Evolutionary conservation across 2,329 filamentous ascomycete genomes (phyloP).

Genomic region (Botrytis deweyae): DNA sequence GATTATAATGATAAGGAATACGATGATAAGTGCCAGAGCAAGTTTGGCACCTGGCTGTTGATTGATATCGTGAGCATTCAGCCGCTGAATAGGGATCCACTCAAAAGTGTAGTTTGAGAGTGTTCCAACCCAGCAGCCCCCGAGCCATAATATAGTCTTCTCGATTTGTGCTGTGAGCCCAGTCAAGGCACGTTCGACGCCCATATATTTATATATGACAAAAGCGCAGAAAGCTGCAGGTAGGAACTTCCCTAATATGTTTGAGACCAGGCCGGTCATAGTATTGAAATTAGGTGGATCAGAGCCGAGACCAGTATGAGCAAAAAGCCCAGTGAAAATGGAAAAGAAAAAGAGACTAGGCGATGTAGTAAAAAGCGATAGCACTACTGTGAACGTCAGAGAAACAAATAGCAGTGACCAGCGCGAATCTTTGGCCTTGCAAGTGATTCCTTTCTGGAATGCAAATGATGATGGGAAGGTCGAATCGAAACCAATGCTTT

Average conservation of each 20-base stretch:
- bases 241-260: slow-evolving; percentile 76
- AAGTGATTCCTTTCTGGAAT: slow-evolving; percentile 66
- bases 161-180: slow-evolving; percentile 81
- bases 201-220: slow-evolving; percentile 84
- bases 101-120: slow-evolving; percentile 95
- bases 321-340: slow-evolving; percentile 78
- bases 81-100: slow-evolving; percentile 85
- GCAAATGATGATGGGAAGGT: slow-evolving; percentile 86
- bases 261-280: slow-evolving; percentile 71
- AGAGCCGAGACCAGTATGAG: slow-evolving; percentile 84
- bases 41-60: slow-evolving; percentile 86
- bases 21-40: slow-evolving; percentile 75
- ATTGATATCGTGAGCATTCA: slow-evolving; percentile 86
- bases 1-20: slow-evolving; percentile 66
- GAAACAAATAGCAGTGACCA: slow-evolving; percentile 85
- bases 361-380: slow-evolving; percentile 80
- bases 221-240: slow-evolving; percentile 85
- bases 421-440: slow-evolving; percentile 72
- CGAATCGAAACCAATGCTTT: slow-evolving; percentile 76
- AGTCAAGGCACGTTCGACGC: slow-evolving; percentile 66
- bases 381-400: slow-evolving; percentile 70
- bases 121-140: slow-evolving; percentile 85
- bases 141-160: slow-evolving; percentile 87
- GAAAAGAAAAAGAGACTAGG: slow-evolving; percentile 82
- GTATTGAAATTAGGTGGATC: slow-evolving; percentile 73